Base-by-base conservation (phyloP, 352 stramenopile species). In the Sclerospora graminicola region DNA sequence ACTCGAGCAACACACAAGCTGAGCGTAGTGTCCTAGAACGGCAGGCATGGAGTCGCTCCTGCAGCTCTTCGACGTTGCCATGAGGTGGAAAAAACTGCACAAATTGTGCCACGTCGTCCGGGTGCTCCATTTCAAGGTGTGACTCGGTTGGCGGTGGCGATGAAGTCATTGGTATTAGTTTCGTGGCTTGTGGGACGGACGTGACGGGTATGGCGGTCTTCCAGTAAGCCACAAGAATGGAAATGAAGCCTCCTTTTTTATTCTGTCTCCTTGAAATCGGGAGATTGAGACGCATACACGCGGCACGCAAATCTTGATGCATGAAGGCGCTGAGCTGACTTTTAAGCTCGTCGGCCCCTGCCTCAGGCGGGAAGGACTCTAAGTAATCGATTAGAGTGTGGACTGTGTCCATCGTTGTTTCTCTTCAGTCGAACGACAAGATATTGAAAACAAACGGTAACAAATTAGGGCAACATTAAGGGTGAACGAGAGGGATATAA, bases 391-490 rank as follows among this genome's bases (percentile, higher is more conserved):
- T 23, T n/a, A 58, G 18, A 4, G 29, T 32, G 8, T 36, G 28
- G 28, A 54, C 43, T 16, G 36, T 20, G 21, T 62, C 48, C 42
- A 60, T 60, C 28, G 21, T n/a, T n/a, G n/a, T n/a, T n/a, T n/a
- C n/a, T n/a, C n/a, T n/a, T n/a, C n/a, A n/a, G n/a, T n/a, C n/a
- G n/a, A n/a, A n/a, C n/a, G n/a, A n/a, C n/a, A n/a, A n/a, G n/a
- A n/a, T n/a, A n/a, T n/a, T n/a, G n/a, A n/a, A n/a, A n/a, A n/a
- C n/a, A n/a, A n/a, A n/a, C n/a, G n/a, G n/a, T n/a, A n/a, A n/a
- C n/a, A n/a, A n/a, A n/a, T n/a, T n/a, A n/a, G n/a, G n/a, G n/a
- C n/a, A n/a, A n/a, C n/a, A n/a, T n/a, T n/a, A n/a, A n/a, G n/a
- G n/a, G n/a, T n/a, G n/a, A n/a, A n/a, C n/a, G n/a, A n/a, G n/a